These are phyloP conservation scores for Termitomyces sp. DNA, from an alignment of 768 basidiomycete species.

Conservation along the genomic window DNA sequence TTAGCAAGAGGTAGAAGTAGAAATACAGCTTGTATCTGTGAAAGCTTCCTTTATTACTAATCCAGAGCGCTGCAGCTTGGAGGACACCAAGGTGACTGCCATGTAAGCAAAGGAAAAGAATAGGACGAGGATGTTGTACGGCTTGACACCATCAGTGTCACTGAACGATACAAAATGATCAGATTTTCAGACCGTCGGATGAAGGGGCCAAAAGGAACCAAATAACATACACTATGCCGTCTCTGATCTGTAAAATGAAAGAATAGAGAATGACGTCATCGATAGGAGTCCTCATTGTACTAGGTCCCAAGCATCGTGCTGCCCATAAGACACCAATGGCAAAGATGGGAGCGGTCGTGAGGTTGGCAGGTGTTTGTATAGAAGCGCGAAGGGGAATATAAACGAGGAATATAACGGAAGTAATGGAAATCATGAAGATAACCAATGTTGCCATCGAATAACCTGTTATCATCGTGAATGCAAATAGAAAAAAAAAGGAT, in stretches of 20 bases:
- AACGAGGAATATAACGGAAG: slow-evolving; percentile 48
- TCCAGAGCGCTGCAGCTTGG: slow-evolving; percentile 85
- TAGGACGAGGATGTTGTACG: slow-evolving; percentile 90
- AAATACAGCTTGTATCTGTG: slow-evolving; percentile 73
- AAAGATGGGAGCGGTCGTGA: slow-evolving; percentile 52
- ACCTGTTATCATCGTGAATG: slow-evolving; percentile 37
- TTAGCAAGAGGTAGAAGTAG: slow-evolving; percentile 83
- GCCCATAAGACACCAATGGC: slow-evolving; percentile 55
- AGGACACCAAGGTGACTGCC: slow-evolving; percentile 74
- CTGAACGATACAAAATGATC: slow-evolving; percentile 2
- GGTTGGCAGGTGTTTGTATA: slow-evolving; percentile 38
- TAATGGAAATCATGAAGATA: slow-evolving; percentile 50
- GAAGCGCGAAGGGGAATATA: slow-evolving; percentile 34
- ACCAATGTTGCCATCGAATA: slow-evolving; percentile 47
- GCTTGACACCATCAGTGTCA: slow-evolving; percentile 64
- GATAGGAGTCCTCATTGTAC: slow-evolving; percentile 10
- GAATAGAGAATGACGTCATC: background rate
- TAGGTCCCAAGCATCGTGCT: slow-evolving; percentile 47
- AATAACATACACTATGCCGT: slow-evolving; percentile 63
- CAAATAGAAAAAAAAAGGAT: background rate
- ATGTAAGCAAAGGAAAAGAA: slow-evolving; percentile 94
- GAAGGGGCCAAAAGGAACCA: background rate
- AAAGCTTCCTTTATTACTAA: slow-evolving; percentile 73
- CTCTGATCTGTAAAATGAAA: slow-evolving; percentile 41
- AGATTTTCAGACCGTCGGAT: background rate